Percentiles rank a stretch among this genome's conserved stretches.
Evolutionary conservation across 768 basidiomycete species (phyloP).

Genomic region (Mycena epipterygia): DNA sequence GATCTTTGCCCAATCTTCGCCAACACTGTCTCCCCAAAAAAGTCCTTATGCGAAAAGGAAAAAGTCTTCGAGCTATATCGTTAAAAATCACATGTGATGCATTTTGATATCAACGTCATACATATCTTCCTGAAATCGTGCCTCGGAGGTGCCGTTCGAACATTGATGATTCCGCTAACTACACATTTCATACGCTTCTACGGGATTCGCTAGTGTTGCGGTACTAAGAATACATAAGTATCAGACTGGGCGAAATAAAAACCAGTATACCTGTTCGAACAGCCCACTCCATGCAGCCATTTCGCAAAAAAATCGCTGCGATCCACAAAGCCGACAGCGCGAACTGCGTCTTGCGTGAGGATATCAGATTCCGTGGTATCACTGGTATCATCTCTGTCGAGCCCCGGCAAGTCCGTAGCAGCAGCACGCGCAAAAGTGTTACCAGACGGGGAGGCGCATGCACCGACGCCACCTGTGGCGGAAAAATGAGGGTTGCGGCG

Average conservation of each 20-base stretch:
- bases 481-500: not conserved
- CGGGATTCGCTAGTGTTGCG: constrained; percentile 10
- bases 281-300: constrained; percentile 6
- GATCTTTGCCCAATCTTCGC: too few species aligned
- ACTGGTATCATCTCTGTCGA: constrained; percentile 1
- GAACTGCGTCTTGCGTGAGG: constrained; percentile 9
- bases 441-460: constrained; percentile 5
- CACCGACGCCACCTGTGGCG: constrained; percentile 3
- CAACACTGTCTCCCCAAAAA: too few species aligned
- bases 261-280: constrained; percentile 6
- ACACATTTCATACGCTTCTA: constrained; percentile 14
- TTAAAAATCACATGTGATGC: too few species aligned
- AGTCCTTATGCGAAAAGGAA: too few species aligned
- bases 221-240: constrained; percentile 7
- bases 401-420: constrained; percentile 9
- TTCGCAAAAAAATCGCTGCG: constrained; percentile 10
- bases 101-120: too few species aligned
- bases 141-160: not conserved
- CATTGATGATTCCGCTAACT: constrained; percentile 1
- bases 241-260: constrained; percentile 13
- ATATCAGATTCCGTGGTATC: constrained; percentile 11
- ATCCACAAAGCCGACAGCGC: not conserved
- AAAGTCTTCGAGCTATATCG: too few species aligned
- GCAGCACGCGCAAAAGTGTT: not conserved
- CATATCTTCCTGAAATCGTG: not conserved